phyloP scores from a whole-genome alignment of 768 basidiomycete genomes.

The Tremella mesenterica region DNA sequence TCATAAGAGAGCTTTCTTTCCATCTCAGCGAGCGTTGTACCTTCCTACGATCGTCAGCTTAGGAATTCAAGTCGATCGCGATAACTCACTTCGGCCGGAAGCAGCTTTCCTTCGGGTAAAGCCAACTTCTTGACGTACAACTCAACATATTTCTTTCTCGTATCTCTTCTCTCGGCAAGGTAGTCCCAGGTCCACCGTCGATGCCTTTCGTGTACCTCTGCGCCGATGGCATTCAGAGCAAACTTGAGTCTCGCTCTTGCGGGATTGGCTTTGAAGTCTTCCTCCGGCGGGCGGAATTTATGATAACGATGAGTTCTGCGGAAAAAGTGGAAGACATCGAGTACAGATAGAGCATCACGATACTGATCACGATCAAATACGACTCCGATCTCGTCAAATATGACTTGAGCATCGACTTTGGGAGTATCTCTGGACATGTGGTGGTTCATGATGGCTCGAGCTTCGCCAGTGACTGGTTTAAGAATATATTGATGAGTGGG shows the following conservation, averaged over 20 bases:
- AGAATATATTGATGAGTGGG: constrained; percentile 82
- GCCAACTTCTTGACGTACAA: constrained; percentile 59
- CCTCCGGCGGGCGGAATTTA: constrained; percentile 63
- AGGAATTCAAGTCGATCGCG: not conserved
- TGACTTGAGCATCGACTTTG: constrained; percentile 73
- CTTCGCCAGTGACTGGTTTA: constrained; percentile 91
- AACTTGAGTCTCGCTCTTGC: constrained; percentile 66
- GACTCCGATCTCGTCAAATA: constrained; percentile 88
- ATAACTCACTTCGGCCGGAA: constrained; percentile 52
- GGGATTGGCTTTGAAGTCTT: constrained; percentile 54
- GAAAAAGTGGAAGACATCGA: constrained; percentile 96
- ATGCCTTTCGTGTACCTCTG: constrained; percentile 71
- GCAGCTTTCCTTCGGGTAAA: constrained; percentile 49
- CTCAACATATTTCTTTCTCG: constrained; percentile 71
- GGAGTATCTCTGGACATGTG: constrained; percentile 64
- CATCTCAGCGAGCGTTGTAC: constrained; percentile 52
- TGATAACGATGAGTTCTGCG: constrained; percentile 68
- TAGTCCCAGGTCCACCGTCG: constrained; percentile 86
- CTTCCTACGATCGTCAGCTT: constrained; percentile 28
- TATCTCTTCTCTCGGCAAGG: constrained; percentile 78
- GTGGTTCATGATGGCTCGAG: constrained; percentile 75
- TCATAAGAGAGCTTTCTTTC: constrained; percentile 83
- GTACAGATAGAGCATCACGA: constrained; percentile 77
- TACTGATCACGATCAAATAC: constrained; percentile 89
- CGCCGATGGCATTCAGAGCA: constrained; percentile 68